phyloP scores from a whole-genome alignment of 352 stramenopile species.

The Aphanomyces astaci region DNA sequence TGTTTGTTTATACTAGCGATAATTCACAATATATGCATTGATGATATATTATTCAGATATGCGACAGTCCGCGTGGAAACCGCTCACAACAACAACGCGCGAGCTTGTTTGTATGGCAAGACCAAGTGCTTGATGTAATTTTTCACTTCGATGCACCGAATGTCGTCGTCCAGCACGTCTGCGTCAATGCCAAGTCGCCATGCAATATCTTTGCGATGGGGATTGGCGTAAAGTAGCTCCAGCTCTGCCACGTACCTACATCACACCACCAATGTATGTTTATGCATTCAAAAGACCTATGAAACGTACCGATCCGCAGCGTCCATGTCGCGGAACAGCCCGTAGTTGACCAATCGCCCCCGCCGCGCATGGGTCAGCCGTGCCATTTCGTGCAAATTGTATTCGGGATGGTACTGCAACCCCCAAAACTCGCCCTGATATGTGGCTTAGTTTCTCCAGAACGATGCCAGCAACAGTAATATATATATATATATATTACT shows the following conservation, averaged over 20 bases:
- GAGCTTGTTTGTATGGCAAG: slow-evolving; percentile 40
- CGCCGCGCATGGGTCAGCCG: slow-evolving; percentile 56
- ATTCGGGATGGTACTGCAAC: slow-evolving; percentile 72
- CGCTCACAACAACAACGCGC: neutral
- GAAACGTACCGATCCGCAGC: slow-evolving; percentile 30
- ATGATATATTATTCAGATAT: too few species aligned
- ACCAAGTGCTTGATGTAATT: slow-evolving; percentile 72
- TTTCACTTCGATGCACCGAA: slow-evolving; percentile 56
- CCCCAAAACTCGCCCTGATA: slow-evolving; percentile 63
- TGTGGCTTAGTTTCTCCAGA: too few species aligned
- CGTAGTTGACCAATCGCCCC: slow-evolving; percentile 47
- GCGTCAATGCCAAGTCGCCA: slow-evolving; percentile 56
- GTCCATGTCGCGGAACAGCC: slow-evolving; percentile 50
- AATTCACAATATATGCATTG: too few species aligned
- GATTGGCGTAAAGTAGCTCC: slow-evolving; percentile 48
- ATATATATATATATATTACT: too few species aligned
- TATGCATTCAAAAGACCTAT: neutral
- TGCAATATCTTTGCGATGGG: slow-evolving; percentile 44
- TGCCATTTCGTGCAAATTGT: slow-evolving; percentile 71
- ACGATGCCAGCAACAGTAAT: too few species aligned
- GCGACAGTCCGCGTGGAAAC: neutral
- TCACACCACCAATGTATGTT: too few species aligned
- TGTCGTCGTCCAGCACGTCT: slow-evolving; percentile 57
- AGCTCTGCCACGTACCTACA: slow-evolving; percentile 37
- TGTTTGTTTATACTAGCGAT: too few species aligned